Conservation (phyloP, 2,329 filamentous ascomycete genomes). For the Ramichloridium luteum region DNA sequence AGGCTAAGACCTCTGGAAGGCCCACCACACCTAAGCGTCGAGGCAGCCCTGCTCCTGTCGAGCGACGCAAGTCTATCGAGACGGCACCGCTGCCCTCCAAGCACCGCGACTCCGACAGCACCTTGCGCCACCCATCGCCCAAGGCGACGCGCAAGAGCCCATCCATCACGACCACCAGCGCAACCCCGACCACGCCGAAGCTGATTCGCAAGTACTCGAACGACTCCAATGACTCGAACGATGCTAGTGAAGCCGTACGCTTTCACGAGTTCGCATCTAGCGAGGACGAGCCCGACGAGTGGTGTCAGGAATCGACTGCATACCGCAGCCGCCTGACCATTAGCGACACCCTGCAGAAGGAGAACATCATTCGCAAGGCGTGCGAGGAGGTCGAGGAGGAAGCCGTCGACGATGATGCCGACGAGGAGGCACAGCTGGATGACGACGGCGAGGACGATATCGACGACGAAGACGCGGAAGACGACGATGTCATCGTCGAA, state of each 20-base stretch:
- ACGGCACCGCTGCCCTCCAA: constrained; percentile 9
- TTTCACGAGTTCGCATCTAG: constrained; percentile 93
- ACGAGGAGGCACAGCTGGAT: constrained; percentile 27
- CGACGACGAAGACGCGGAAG: constrained; percentile 43
- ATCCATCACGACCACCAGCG: constrained; percentile 9
- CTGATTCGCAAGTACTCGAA: constrained; percentile 18
- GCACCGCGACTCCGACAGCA: constrained; percentile 40
- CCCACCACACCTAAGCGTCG: constrained; percentile 26
- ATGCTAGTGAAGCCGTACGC: constrained; percentile 43
- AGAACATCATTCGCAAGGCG: constrained; percentile 74
- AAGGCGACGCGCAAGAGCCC: constrained; percentile 30
- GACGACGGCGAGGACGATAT: constrained; percentile 37
- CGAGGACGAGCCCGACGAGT: constrained; percentile 72
- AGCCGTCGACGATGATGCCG: constrained; percentile 53
- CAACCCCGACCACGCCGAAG: constrained; percentile 16
- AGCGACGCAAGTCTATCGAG: background rate
- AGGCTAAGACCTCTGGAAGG: constrained; percentile 26
- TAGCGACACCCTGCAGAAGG: constrained; percentile 77
- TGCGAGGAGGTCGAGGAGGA: constrained; percentile 88
- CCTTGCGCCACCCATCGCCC: constrained; percentile 37
- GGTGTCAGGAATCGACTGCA: constrained; percentile 62
- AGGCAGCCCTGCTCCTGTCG: constrained; percentile 3
- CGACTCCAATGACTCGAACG: constrained; percentile 19
- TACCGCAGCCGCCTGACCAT: constrained; percentile 66
- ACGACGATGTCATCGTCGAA: constrained; percentile 32